phyloP scores from a whole-genome alignment of 176 grass and related monocot genomes.

The Oryza nivara region DNA sequence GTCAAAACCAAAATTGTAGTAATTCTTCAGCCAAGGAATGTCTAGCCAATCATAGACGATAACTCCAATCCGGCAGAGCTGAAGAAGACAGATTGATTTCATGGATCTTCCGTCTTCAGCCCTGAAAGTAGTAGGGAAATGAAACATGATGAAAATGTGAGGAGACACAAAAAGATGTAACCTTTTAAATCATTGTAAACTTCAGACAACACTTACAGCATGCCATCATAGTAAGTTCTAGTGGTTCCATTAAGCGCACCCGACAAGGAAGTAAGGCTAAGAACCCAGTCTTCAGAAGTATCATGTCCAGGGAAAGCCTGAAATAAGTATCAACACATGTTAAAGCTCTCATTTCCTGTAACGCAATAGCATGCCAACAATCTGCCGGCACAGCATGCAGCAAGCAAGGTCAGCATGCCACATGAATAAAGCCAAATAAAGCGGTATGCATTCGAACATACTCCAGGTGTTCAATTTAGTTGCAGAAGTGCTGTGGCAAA shows the following conservation, averaged over 20 bases:
- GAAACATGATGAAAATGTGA: not conserved
- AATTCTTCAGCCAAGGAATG: constrained; percentile 89
- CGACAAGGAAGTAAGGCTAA: constrained; percentile 95
- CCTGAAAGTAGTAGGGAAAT: constrained; percentile 49
- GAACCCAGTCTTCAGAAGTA: constrained; percentile 89
- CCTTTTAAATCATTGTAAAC: not conserved
- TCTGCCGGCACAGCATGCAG: constrained; percentile 34
- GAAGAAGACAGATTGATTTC: constrained; percentile 85
- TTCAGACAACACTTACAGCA: constrained; percentile 66
- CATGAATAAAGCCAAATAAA: constrained; percentile 22
- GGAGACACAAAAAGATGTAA: not conserved
- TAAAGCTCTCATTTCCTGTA: constrained; percentile 20
- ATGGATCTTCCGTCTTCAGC: constrained; percentile 83
- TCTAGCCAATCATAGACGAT: constrained; percentile 95
- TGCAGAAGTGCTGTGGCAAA: not conserved
- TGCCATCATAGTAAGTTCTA: constrained; percentile 95
- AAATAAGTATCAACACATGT: constrained; percentile 29
- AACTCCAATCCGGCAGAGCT: constrained; percentile 84
- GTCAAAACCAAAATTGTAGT: constrained; percentile 98
- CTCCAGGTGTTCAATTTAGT: constrained; percentile 11
- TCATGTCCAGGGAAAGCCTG: constrained; percentile 88
- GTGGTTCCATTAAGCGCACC: constrained; percentile 97
- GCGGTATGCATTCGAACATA: constrained; percentile 12
- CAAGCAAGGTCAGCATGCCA: constrained; percentile 29
- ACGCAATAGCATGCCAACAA: constrained; percentile 22